phyloP scores from a whole-genome alignment of 768 basidiomycete genomes.

The Pleurotus pulmonarius region DNA sequence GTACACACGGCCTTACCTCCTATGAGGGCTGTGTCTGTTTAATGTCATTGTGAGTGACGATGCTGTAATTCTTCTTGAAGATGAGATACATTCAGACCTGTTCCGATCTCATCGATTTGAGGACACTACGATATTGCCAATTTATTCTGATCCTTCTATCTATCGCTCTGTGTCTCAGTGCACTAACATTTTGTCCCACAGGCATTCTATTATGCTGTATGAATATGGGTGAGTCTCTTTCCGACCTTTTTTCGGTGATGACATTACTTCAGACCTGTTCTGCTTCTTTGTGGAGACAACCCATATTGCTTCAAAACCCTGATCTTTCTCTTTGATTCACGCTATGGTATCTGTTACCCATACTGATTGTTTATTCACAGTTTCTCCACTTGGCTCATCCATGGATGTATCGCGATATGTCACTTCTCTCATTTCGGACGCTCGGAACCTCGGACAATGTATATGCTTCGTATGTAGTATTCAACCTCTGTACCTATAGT shows the following conservation, averaged over 20 bases:
- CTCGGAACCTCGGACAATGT: neutral
- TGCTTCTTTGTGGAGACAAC: constrained; percentile 54
- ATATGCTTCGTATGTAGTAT: neutral
- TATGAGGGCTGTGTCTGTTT: constrained; percentile 25
- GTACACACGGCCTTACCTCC: constrained; percentile 59
- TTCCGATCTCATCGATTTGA: constrained; percentile 56
- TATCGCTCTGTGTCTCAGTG: constrained; percentile 12
- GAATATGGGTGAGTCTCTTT: constrained; percentile 5
- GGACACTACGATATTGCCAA: constrained; percentile 67
- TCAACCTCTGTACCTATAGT: neutral
- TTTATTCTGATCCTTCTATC: constrained; percentile 33
- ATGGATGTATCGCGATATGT: neutral
- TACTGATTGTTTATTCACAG: neutral
- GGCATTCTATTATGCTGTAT: neutral
- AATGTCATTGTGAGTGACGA: constrained; percentile 8
- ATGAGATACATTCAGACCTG: constrained; percentile 79
- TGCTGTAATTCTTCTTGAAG: constrained; percentile 22
- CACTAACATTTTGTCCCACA: neutral
- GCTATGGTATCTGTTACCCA: neutral
- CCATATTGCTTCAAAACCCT: constrained; percentile 51
- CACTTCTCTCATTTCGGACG: neutral
- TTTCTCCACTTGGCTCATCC: neutral
- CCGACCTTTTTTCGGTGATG: constrained; percentile 33
- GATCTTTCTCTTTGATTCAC: constrained; percentile 16
- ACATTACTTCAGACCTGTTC: constrained; percentile 67